A percentile compares a stretch with the other conserved stretches of the same genome.
These are phyloP conservation scores for Lichtheimia ramosa DNA, from an alignment of 371 early-diverging fungal species.

Conservation along the genomic window DNA sequence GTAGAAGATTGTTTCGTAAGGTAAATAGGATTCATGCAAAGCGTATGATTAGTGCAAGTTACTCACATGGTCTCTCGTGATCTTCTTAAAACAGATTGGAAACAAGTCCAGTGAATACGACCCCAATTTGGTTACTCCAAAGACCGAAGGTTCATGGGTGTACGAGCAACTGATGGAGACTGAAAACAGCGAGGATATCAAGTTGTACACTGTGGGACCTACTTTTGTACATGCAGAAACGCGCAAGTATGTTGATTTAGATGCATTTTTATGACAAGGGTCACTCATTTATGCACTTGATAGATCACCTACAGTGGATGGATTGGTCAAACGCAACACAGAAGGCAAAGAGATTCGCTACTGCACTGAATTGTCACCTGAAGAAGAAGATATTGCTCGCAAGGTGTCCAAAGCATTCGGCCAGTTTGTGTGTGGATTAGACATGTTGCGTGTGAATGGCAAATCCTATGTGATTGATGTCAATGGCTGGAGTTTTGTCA, in stretches of 20 bases:
- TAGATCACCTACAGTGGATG: slow-evolving; percentile 97
- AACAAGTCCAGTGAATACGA: slow-evolving; percentile 95
- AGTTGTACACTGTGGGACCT: slow-evolving; percentile 94
- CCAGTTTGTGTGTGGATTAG: slow-evolving; percentile 95
- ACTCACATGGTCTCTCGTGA: too few relatives aligned
- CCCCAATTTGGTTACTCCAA: slow-evolving; percentile 64
- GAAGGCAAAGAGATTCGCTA: slow-evolving; percentile 98
- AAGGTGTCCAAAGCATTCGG: slow-evolving; percentile 85
- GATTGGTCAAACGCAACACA: slow-evolving; percentile 91
- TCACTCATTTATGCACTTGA: neutral
- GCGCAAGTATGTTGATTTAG: slow-evolving; percentile 70
- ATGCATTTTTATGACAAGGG: neutral
- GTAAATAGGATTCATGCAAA: slow-evolving; percentile 27
- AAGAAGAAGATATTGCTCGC: slow-evolving; percentile 85
- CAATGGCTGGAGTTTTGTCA: slow-evolving; percentile 99
- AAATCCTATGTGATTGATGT: slow-evolving; percentile 97
- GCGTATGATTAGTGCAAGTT: too few relatives aligned
- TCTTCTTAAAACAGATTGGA: slow-evolving; percentile 57
- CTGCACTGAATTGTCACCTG: slow-evolving; percentile 75
- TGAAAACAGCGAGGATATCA: slow-evolving; percentile 96
- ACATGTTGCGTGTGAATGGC: slow-evolving; percentile 85
- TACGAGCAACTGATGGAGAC: slow-evolving; percentile 96
- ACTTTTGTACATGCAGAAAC: slow-evolving; percentile 96
- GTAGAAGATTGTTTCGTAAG: slow-evolving; percentile 94
- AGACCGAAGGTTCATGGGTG: slow-evolving; percentile 85